Base-by-base conservation (phyloP, 768 basidiomycete genomes). In the Galerina sulciceps region DNA sequence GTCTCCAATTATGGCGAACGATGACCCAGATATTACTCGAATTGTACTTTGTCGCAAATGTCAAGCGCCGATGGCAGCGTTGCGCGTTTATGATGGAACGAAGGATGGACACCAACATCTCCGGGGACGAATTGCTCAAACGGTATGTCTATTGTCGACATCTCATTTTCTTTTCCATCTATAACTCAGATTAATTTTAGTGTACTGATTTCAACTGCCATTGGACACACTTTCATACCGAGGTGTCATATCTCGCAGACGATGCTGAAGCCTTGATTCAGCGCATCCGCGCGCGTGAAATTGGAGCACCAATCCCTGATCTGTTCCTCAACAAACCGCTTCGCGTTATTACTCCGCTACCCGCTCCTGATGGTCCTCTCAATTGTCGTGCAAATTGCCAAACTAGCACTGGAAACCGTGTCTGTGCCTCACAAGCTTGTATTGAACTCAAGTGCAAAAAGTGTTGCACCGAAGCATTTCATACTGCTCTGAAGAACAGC, bases 31-130 rank as follows among this genome's bases (percentile, higher is more conserved):
- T 9, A 43, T 43, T 20, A 15, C 11, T n/a, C 22, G 17, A 17
- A 43, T 15, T 18, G 22, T n/a, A 18, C 9, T 9, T 18, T 43
- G 42, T 10, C 42, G 17, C 10, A 43, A 43, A 20, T 43, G 42
- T 15, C 17, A 20, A n/a, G 22, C 17, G 22, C 17, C 42, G 22
- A 43, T 43, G 42, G 47, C 18, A 53, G 64, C 58, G 52, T 36
- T 65, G 53, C 57, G 57, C 14, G 57, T 58, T 17, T 58, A 58
- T 44, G 57, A 51, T 40, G 57, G 57, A 14, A 23, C 57, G 42
- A 34, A 23, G 15, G 18, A 18, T 38, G 38, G 45, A 17, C 47
- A 58, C 20, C 47, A 58, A 44, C 48, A 50, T 23, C 48, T 41
- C 23, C 47, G 50, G 42, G 57, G 57, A n/a, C 46, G 57, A 22